phyloP scores from a whole-genome alignment of 2,329 filamentous ascomycete species.

The Teratosphaeria epicoccoides region DNA sequence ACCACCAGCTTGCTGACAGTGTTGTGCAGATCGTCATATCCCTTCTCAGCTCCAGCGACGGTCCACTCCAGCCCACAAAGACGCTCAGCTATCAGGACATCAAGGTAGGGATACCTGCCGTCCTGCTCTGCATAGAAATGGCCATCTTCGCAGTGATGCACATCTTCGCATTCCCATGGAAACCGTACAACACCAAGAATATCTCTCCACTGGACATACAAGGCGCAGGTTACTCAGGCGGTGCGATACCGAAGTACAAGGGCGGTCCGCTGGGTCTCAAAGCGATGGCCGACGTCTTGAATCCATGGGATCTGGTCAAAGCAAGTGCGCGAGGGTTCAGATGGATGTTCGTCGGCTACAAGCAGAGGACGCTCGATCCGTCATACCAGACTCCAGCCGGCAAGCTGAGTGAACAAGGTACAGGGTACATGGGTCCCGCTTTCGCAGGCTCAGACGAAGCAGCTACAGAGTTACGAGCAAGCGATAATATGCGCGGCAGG shows the following conservation, averaged over 20 bases:
- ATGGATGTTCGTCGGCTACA: constrained; percentile 70
- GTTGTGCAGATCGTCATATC: constrained; percentile 37
- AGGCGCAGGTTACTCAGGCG: constrained; percentile 13
- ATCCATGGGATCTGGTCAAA: constrained; percentile 74
- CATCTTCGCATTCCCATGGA: constrained; percentile 71
- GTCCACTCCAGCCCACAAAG: constrained; percentile 52
- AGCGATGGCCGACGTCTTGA: constrained; percentile 62
- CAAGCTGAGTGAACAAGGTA: constrained; percentile 8
- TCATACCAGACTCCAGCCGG: constrained; percentile 26
- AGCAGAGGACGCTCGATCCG: constrained; percentile 39
- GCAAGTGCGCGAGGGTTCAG: constrained; percentile 65
- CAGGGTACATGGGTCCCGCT: constrained; percentile 12
- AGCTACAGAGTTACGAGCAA: constrained; percentile 15
- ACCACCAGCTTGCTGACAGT: neutral
- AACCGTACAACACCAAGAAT: constrained; percentile 47
- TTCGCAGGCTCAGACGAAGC: constrained; percentile 11
- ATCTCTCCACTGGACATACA: constrained; percentile 19
- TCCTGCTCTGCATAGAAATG: constrained; percentile 79
- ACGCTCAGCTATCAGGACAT: constrained; percentile 63
- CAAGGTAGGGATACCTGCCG: constrained; percentile 66
- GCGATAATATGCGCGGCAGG: constrained; percentile 5
- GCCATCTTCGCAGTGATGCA: constrained; percentile 67
- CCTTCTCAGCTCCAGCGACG: constrained; percentile 48
- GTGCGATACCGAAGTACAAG: constrained; percentile 35
- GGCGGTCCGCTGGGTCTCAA: constrained; percentile 55